Conservation (phyloP, 2,329 filamentous ascomycete genomes). For the Aspergillus sp. region DNA sequence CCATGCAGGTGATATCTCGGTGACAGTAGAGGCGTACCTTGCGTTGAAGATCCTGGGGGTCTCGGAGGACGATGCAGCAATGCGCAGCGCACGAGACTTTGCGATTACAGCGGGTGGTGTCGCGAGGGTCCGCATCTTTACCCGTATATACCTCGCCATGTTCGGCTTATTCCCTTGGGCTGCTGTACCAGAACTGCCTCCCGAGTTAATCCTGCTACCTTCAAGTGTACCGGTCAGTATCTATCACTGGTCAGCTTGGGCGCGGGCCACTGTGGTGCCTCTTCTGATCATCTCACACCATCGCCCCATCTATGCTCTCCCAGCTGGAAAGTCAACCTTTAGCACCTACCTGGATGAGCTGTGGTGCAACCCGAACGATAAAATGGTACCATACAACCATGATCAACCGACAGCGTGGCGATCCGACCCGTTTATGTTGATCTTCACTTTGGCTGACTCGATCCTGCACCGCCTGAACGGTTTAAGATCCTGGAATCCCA, state of each 20-base stretch:
- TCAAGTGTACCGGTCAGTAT: slow-evolving; percentile 26
- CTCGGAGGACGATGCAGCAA: slow-evolving; percentile 5
- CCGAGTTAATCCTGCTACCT: slow-evolving; percentile 34
- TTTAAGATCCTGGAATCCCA: no score
- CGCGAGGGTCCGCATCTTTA: slow-evolving; percentile 29
- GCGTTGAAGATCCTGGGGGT: slow-evolving; percentile 33
- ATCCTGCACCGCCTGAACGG: not conserved
- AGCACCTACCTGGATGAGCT: slow-evolving; percentile 33
- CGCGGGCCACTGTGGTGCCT: slow-evolving; percentile 13
- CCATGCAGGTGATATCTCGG: slow-evolving; percentile 23
- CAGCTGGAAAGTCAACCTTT: slow-evolving; percentile 17
- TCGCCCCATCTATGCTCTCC: slow-evolving; percentile 26
- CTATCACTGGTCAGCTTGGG: slow-evolving; percentile 26
- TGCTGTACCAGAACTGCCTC: slow-evolving; percentile 29
- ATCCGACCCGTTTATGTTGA: not conserved
- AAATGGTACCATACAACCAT: slow-evolving; percentile 18
- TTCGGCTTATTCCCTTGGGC: slow-evolving; percentile 37
- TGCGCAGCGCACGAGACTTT: slow-evolving; percentile 21
- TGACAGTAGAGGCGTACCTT: slow-evolving; percentile 32
- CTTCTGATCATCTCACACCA: slow-evolving; percentile 24
- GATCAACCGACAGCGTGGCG: not conserved
- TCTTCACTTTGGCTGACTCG: no score
- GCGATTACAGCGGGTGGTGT: slow-evolving; percentile 26
- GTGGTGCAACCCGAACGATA: slow-evolving; percentile 24
- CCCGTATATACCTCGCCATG: slow-evolving; percentile 26